A percentile compares a stretch with the other conserved stretches of the same genome.
Conservation (phyloP, 2,329 filamentous ascomycete genomes). For the Aspergillus alliaceus region DNA sequence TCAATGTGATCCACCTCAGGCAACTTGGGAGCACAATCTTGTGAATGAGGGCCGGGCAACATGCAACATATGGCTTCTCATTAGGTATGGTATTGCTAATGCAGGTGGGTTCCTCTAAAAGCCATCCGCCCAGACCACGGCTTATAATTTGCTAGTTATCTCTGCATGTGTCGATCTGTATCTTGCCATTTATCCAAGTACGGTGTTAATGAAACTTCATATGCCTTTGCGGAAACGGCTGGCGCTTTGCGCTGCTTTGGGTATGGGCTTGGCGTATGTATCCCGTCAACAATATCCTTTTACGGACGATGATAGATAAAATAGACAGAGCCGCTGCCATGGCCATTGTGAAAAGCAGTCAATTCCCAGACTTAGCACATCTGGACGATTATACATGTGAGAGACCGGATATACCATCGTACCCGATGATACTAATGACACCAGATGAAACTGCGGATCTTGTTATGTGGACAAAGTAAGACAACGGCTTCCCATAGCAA, state of each 20-base stretch:
- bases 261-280: constrained; percentile 32
- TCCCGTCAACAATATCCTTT: background rate
- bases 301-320: background rate
- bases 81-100: constrained; percentile 43
- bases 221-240: constrained; percentile 33
- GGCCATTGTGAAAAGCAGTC: constrained; percentile 34
- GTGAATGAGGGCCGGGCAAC: constrained; percentile 29
- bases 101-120: constrained; percentile 32
- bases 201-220: constrained; percentile 32
- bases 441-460: constrained; percentile 42
- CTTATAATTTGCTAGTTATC: constrained; percentile 16
- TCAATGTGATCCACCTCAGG: constrained; percentile 42
- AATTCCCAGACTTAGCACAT: constrained; percentile 26
- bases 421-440: background rate
- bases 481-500: too few relatives aligned
- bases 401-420: background rate
- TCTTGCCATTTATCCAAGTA: constrained; percentile 34
- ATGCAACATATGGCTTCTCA: constrained; percentile 38
- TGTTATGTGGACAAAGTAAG: constrained; percentile 48
- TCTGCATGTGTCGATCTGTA: constrained; percentile 35
- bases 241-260: constrained; percentile 27
- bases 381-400: constrained; percentile 31
- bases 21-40: constrained; percentile 40
- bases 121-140: too few relatives aligned
- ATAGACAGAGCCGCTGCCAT: constrained; percentile 31